phyloP scores from a whole-genome alignment of 2,329 filamentous ascomycete species.

The Arthrobotrys musiformis region DNA sequence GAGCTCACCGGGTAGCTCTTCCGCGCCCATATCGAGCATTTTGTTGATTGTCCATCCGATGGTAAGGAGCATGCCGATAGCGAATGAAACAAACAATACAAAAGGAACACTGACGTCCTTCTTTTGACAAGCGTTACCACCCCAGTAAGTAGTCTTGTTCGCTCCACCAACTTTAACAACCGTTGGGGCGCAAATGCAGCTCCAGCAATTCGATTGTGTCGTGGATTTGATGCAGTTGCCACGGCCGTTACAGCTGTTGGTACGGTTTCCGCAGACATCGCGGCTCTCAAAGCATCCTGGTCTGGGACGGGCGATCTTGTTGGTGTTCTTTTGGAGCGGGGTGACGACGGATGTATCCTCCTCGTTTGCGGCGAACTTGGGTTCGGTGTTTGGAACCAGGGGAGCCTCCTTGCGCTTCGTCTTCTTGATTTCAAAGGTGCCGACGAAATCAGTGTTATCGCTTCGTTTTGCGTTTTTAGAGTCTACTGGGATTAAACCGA shows the following conservation, averaged over 20 bases:
- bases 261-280: conserved; percentile 75
- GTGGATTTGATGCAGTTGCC: conserved; percentile 77
- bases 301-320: conserved; percentile 65
- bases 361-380: conserved; percentile 21
- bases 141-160: conserved; percentile 78
- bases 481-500: conserved; percentile 40
- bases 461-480: conserved; percentile 35
- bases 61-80: conserved; percentile 74
- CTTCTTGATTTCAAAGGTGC: conserved; percentile 38
- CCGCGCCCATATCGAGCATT: conserved; percentile 83
- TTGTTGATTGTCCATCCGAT: conserved; percentile 73
- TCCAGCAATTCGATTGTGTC: conserved; percentile 73
- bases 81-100: conserved; percentile 83
- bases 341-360: conserved; percentile 62
- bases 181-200: conserved; percentile 78
- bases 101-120: conserved; percentile 88
- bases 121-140: conserved; percentile 88
- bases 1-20: conserved; percentile 90
- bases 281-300: conserved; percentile 79
- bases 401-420: conserved; percentile 44
- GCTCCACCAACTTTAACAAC: conserved; percentile 65
- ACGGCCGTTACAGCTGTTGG: conserved; percentile 83
- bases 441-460: conserved; percentile 30
- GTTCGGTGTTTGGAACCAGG: conserved; percentile 10
- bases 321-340: conserved; percentile 59